Percentiles rank a stretch among this genome's conserved stretches.
Conservation (phyloP, 495 filamentous ascomycete species). For the Penicillium alfredii region DNA sequence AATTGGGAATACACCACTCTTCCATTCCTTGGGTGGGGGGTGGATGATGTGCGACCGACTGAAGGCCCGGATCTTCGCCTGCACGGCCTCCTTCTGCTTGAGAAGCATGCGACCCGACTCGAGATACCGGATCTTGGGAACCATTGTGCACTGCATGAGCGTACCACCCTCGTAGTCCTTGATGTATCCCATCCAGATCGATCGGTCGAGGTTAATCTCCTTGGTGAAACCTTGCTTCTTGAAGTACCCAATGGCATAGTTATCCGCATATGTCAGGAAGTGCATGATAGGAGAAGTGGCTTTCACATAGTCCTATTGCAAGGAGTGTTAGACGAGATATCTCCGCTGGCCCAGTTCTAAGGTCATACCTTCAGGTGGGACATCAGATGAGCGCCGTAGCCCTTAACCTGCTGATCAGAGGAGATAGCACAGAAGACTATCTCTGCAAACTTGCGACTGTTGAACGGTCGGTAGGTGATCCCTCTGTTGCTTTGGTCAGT, state of each 20-base stretch:
- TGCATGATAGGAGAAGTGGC: constrained; percentile 96
- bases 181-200: constrained; percentile 98
- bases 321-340: constrained; percentile 10
- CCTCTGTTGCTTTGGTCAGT: constrained; percentile 49
- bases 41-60: constrained; percentile 86
- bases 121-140: constrained; percentile 89
- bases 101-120: constrained; percentile 91
- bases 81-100: constrained; percentile 92
- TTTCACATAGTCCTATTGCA: constrained; percentile 78
- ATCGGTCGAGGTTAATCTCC: constrained; percentile 86
- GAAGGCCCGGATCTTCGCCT: constrained; percentile 89
- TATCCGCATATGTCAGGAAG: constrained; percentile 97
- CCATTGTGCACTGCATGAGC: constrained; percentile 98
- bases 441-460: constrained; percentile 87
- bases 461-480: constrained; percentile 95
- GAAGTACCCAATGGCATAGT: constrained; percentile 98
- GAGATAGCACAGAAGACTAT: constrained; percentile 99
- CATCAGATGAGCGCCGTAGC: constrained; percentile 97
- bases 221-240: constrained; percentile 99
- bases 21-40: constrained; percentile 77
- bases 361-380: constrained; percentile 72
- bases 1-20: constrained; percentile 60
- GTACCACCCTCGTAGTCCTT: constrained; percentile 99
- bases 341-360: not conserved
- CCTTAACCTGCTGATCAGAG: constrained; percentile 97